phyloP scores from a whole-genome alignment of 371 early-diverging fungal genomes.

The Chytridium lagenaria region DNA sequence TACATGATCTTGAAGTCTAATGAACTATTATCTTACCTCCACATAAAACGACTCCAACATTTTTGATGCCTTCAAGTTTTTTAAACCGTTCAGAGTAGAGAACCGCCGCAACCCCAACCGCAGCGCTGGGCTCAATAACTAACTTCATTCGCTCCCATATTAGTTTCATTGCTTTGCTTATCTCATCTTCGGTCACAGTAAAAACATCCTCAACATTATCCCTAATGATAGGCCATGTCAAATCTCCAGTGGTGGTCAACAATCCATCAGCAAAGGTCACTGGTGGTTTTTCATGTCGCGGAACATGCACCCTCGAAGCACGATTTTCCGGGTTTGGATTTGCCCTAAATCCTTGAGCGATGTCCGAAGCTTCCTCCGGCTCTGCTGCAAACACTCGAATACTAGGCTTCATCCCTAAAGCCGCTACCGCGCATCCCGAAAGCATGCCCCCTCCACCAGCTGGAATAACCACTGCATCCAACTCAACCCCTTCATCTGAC shows the following conservation, averaged over 20 bases:
- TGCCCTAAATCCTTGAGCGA: background rate
- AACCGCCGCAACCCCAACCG: slow-evolving; percentile 56
- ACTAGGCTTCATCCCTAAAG: slow-evolving; percentile 22
- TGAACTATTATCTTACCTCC: slow-evolving; percentile 25
- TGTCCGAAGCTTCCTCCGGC: slow-evolving; percentile 56
- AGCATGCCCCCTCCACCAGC: slow-evolving; percentile 67
- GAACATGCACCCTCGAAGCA: background rate
- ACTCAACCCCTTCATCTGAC: slow-evolving; percentile 38
- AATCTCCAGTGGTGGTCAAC: slow-evolving; percentile 47
- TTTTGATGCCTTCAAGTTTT: slow-evolving; percentile 24
- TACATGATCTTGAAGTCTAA: background rate
- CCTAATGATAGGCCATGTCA: slow-evolving; percentile 53
- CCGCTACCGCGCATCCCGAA: slow-evolving; percentile 60
- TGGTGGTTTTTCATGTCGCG: slow-evolving; percentile 28
- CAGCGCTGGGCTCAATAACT: slow-evolving; percentile 63
- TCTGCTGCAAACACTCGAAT: slow-evolving; percentile 59
- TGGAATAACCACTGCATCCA: slow-evolving; percentile 62
- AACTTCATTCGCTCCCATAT: slow-evolving; percentile 62
- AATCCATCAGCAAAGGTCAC: slow-evolving; percentile 42
- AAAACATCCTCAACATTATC: slow-evolving; percentile 60
- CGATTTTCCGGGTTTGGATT: slow-evolving; percentile 11
- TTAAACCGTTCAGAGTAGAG: slow-evolving; percentile 47
- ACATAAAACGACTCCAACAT: slow-evolving; percentile 35
- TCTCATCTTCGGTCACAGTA: slow-evolving; percentile 61
- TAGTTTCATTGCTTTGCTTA: slow-evolving; percentile 56